Conservation (phyloP, 441 rosid genomes). For the Brassica balearica region DNA sequence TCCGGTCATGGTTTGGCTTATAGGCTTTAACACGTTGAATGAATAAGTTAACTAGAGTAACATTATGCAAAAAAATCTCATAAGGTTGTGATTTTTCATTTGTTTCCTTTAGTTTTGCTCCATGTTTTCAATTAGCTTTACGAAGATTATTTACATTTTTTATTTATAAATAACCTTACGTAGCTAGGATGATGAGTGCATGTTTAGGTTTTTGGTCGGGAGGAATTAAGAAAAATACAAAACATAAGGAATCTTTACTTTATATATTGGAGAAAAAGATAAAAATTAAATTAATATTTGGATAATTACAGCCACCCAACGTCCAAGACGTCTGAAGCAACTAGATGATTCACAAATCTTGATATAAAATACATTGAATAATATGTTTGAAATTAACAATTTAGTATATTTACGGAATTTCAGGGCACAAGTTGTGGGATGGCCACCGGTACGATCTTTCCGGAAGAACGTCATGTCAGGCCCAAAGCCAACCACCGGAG, state of each 20-base stretch:
- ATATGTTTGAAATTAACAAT: background rate
- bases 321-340: too few relatives aligned
- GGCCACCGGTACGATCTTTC: slow-evolving; percentile 95
- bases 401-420: slow-evolving; percentile 15
- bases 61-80: background rate
- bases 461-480: slow-evolving; percentile 80
- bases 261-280: slow-evolving; percentile 35
- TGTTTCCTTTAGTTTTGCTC: background rate
- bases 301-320: too few relatives aligned
- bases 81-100: too few relatives aligned
- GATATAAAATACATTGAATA: background rate
- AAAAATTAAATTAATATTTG: too few relatives aligned
- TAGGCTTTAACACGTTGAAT: background rate
- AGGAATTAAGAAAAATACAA: slow-evolving; percentile 59
- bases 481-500: slow-evolving; percentile 53
- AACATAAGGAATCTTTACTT: slow-evolving; percentile 76
- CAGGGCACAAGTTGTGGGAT: slow-evolving; percentile 97
- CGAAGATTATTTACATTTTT: background rate
- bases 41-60: background rate
- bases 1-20: slow-evolving; percentile 1
- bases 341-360: background rate
- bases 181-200: slow-evolving; percentile 12
- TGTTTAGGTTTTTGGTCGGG: slow-evolving; percentile 54
- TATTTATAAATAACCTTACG: background rate
- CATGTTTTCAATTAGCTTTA: too few relatives aligned